Conservation (phyloP, 2,329 filamentous ascomycete genomes). For the Alternaria burnsii region DNA sequence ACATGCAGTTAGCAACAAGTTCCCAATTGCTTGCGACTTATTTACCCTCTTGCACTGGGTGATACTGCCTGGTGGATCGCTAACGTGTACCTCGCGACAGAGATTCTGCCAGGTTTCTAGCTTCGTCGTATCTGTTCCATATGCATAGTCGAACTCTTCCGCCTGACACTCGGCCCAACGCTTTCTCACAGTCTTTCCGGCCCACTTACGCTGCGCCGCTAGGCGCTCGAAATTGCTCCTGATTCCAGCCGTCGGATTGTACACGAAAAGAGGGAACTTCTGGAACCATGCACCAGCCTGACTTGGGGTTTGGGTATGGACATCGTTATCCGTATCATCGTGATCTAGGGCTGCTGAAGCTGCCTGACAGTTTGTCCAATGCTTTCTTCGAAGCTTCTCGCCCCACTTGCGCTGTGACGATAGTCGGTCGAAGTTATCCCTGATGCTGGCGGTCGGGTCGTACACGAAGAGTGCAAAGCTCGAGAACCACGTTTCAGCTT, state of each 20-base stretch:
- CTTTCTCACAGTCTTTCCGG: neutral
- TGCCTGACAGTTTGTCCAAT: neutral
- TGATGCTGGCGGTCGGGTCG: neutral
- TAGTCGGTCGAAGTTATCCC: neutral
- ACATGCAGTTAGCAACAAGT: neutral
- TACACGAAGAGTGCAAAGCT: neutral
- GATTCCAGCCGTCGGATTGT: slow-evolving; percentile 6
- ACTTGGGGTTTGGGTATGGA: neutral
- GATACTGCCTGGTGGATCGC: slow-evolving; percentile 19
- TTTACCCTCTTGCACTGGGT: slow-evolving; percentile 26
- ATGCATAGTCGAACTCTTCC: slow-evolving; percentile 14
- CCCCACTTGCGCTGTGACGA: slow-evolving; percentile 4
- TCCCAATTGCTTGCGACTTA: neutral
- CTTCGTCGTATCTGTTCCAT: slow-evolving; percentile 14
- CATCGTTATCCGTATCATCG: neutral
- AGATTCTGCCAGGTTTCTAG: slow-evolving; percentile 30
- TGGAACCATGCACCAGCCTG: slow-evolving; percentile 14
- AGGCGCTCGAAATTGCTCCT: slow-evolving; percentile 19
- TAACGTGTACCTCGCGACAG: slow-evolving; percentile 27
- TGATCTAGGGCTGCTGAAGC: neutral
- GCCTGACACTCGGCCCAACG: slow-evolving; percentile 17
- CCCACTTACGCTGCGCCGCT: slow-evolving; percentile 15
- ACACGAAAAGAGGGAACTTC: slow-evolving; percentile 11
- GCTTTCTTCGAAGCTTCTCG: neutral
- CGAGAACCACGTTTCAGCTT: neutral